Percentiles rank a stretch among this genome's conserved stretches.
Conservation (phyloP, 2,329 filamentous ascomycete genomes). For the Botrytis hyacinthi region DNA sequence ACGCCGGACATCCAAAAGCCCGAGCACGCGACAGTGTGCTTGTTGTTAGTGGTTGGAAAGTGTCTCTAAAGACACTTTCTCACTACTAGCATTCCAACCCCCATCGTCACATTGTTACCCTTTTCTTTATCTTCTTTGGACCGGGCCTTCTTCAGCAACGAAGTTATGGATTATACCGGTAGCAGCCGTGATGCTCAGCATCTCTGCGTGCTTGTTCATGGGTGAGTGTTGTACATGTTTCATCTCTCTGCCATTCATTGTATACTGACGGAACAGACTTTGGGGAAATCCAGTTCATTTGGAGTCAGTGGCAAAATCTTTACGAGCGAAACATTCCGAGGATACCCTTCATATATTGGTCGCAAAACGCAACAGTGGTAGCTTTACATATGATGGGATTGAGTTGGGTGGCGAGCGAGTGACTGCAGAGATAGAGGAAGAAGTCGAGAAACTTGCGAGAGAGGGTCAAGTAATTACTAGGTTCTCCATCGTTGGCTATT, state of each 20-base stretch:
- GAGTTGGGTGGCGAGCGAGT: constrained; percentile 67
- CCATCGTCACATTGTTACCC: constrained; percentile 35
- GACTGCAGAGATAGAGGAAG: constrained; percentile 64
- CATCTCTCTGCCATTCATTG: neutral
- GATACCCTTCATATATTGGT: constrained; percentile 69
- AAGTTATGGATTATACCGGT: constrained; percentile 50
- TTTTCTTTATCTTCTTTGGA: constrained; percentile 40
- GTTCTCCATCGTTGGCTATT: constrained; percentile 86
- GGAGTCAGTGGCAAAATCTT: constrained; percentile 61
- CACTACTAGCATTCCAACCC: constrained; percentile 37
- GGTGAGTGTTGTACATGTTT: constrained; percentile 40
- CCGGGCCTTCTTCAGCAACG: constrained; percentile 39
- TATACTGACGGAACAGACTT: constrained; percentile 47
- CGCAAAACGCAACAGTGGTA: constrained; percentile 70
- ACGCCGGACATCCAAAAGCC: neutral
- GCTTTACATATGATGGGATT: constrained; percentile 69
- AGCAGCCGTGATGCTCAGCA: constrained; percentile 60
- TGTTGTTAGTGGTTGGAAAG: constrained; percentile 38
- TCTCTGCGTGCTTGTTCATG: constrained; percentile 74
- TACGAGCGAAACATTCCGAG: constrained; percentile 59
- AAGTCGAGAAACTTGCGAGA: constrained; percentile 54
- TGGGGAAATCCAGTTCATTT: constrained; percentile 81
- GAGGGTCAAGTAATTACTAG: constrained; percentile 72
- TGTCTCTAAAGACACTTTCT: constrained; percentile 42
- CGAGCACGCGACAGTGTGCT: constrained; percentile 9